Evolutionary conservation across 2,329 filamentous ascomycete species (phyloP), one percentile per base, ranked within the genome.

Genomic region (Trichoderma sp.): DNA sequence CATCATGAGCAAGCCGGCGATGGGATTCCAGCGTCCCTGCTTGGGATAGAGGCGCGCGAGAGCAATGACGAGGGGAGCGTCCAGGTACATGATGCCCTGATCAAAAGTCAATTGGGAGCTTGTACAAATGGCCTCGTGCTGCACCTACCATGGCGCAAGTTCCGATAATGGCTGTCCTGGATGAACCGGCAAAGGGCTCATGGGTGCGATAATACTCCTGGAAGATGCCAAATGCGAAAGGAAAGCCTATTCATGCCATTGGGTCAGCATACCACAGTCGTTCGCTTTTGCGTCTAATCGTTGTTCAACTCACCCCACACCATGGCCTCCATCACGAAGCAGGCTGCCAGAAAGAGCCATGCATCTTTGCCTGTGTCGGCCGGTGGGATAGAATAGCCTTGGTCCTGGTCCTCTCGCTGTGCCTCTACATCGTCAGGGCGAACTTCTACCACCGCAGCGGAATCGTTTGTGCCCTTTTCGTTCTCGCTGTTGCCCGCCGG

Each of bases 211-310:
- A 92, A 76, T 90, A 90, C 61, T 89, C 84, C 71, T 92, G 89
- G 73, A 92, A 92, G 27, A 92, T 83, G 52, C 90, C 90, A 74
- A 89, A 92, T 0, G 88, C 84, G 67, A 89, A 88, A 0, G 88
- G 86, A 67, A 92, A 91, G 2, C 89, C 89, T 90, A 48, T 0
- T 32, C 0, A 3, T 7, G 25, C 12, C 35, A 22, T 25, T 29
- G 7, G n/a, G 17, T 64, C 15, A 64, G 34, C 12, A 53, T 13
- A 1, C 1, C 19, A 5, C 5, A 2, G 3, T 8, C 15, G 12
- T 17, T 45, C 4, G 19, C 0, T 27, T 22, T 12, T 22, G 9
- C 1, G 15, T 29, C 0, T 9, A 45, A 45, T 45, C 27, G 9
- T 10, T 37, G 1, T 15, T 32, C 32, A 17, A 67, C 68, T 60